phyloP scores from a whole-genome alignment of 2,329 filamentous ascomycete species.

The Ilyonectria destructans region DNA sequence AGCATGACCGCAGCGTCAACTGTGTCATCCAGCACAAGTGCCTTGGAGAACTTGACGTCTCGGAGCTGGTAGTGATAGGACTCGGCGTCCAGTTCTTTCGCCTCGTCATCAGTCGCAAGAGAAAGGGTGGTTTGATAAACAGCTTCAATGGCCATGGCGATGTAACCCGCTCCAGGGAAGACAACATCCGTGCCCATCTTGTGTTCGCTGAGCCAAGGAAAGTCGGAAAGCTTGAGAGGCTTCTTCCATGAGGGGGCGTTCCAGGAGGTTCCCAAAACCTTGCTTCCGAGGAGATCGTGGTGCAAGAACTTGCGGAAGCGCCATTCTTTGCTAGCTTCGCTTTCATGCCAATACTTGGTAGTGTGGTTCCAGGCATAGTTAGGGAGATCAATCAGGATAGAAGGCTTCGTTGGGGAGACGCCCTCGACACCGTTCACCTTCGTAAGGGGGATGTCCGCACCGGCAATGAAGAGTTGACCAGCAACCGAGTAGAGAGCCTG shows the following conservation, averaged over 20 bases:
- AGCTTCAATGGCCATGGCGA: conserved; percentile 59
- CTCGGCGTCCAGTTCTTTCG: background rate
- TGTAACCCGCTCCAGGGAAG: conserved; percentile 60
- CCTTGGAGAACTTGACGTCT: conserved; percentile 27
- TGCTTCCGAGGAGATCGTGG: conserved; percentile 61
- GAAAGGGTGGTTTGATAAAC: conserved; percentile 48
- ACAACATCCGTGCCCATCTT: conserved; percentile 59
- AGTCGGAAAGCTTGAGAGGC: conserved; percentile 56
- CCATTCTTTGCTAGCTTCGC: conserved; percentile 54
- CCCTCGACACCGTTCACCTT: conserved; percentile 21
- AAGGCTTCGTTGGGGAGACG: conserved; percentile 1
- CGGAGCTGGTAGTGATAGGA: conserved; percentile 22
- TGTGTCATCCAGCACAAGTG: conserved; percentile 24
- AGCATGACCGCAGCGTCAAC: conserved; percentile 21
- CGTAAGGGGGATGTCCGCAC: conserved; percentile 9
- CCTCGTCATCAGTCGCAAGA: conserved; percentile 9
- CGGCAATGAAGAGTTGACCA: conserved; percentile 21
- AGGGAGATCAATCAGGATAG: conserved; percentile 57
- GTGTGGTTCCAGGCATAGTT: conserved; percentile 64
- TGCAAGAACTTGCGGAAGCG: conserved; percentile 57
- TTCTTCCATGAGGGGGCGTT: conserved; percentile 57
- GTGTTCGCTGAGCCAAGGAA: conserved; percentile 61
- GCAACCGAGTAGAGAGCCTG: conserved; percentile 14
- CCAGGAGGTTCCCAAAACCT: conserved; percentile 51
- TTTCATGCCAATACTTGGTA: conserved; percentile 62